Conservation (phyloP, 495 filamentous ascomycete species). For the Aspergillus sclerotioniger region DNA sequence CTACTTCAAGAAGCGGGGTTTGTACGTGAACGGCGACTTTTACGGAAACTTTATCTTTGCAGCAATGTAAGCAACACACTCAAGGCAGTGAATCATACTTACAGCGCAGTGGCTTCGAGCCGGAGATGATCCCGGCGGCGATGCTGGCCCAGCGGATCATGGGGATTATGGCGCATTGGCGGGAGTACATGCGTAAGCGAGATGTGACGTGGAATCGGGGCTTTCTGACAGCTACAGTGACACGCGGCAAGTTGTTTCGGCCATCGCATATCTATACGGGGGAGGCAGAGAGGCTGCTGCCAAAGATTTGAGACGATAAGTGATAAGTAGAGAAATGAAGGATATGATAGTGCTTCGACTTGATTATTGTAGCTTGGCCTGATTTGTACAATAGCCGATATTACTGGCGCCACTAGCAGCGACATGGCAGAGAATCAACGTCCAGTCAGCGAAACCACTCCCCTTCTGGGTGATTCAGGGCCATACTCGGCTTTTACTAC, state of each 20-base stretch:
- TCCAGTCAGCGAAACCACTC: slow-evolving; percentile 18
- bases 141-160: slow-evolving; percentile 36
- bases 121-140: slow-evolving; percentile 36
- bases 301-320: slow-evolving; percentile 14
- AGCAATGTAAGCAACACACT: slow-evolving; percentile 35
- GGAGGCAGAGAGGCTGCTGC: background rate
- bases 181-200: slow-evolving; percentile 39
- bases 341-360: slow-evolving; percentile 3
- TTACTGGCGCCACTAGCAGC: background rate
- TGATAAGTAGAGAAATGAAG: background rate
- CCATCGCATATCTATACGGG: slow-evolving; percentile 33
- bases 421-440: background rate
- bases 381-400: background rate
- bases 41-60: slow-evolving; percentile 58
- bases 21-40: slow-evolving; percentile 59
- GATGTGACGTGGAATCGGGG: slow-evolving; percentile 14
- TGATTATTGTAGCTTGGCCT: background rate
- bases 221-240: slow-evolving; percentile 22
- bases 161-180: slow-evolving; percentile 45
- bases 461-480: slow-evolving; percentile 13
- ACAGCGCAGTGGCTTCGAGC: slow-evolving; percentile 29
- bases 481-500: slow-evolving; percentile 27
- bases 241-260: slow-evolving; percentile 33
- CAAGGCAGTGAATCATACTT: too few relatives aligned
- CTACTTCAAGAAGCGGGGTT: slow-evolving; percentile 46